phyloP scores from a whole-genome alignment of 768 basidiomycete species.

The Cystobasidium tubakii region DNA sequence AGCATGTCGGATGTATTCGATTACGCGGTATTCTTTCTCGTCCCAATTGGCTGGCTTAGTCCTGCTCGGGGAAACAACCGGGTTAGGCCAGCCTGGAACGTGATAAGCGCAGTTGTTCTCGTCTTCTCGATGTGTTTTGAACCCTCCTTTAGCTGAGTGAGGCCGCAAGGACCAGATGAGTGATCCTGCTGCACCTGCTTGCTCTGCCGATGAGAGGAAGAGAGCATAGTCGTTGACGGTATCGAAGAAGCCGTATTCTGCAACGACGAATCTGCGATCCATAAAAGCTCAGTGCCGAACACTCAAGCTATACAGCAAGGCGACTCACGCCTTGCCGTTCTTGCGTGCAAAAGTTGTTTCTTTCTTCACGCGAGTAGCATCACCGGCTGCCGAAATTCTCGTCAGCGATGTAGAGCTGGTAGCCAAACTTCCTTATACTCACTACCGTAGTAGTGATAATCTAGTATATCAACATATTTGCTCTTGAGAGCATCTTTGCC shows the following conservation, averaged over 20 bases:
- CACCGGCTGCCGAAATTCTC: too few relatives aligned
- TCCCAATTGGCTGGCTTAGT: conserved; percentile 27
- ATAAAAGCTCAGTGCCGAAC: background rate
- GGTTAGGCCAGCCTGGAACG: conserved; percentile 27
- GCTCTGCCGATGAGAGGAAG: conserved; percentile 40
- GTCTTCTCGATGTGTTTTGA: conserved; percentile 41
- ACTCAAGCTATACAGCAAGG: background rate
- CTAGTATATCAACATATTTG: conserved; percentile 39
- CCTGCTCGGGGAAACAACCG: background rate
- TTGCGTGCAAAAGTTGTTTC: conserved; percentile 41
- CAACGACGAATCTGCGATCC: conserved; percentile 42
- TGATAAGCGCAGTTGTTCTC: conserved; percentile 37
- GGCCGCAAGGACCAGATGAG: conserved; percentile 46
- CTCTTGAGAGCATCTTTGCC: conserved; percentile 40
- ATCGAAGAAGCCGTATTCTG: conserved; percentile 45
- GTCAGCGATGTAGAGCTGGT: background rate
- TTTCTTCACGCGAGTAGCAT: conserved; percentile 41
- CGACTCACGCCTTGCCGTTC: conserved; percentile 43
- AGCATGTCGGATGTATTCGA: conserved; percentile 28
- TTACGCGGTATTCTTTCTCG: conserved; percentile 21
- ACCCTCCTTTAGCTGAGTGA: conserved; percentile 41
- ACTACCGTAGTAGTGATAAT: conserved; percentile 37
- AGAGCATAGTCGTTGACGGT: conserved; percentile 36
- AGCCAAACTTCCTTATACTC: background rate
- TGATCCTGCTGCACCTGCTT: conserved; percentile 41